Evolutionary conservation across 2,329 filamentous ascomycete species (phyloP).

Genomic region (Trichothecium roseum): DNA sequence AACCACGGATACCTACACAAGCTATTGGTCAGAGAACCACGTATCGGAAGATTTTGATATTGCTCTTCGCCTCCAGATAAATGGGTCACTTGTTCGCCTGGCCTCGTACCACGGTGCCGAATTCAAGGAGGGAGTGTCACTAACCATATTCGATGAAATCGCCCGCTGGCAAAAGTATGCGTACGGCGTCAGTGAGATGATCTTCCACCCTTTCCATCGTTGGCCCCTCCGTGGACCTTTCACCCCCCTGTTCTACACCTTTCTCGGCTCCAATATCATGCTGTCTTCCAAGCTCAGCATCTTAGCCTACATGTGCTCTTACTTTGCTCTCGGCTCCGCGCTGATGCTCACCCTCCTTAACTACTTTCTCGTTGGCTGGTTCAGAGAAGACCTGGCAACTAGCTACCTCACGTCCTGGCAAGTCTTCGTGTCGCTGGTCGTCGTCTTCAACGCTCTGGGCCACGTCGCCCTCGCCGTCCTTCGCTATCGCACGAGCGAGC

Average conservation of each 20-base stretch:
- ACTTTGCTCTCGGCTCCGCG: slow-evolving; percentile 60
- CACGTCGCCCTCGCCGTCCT: slow-evolving; percentile 51
- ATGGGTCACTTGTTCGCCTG: slow-evolving; percentile 57
- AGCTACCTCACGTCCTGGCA: slow-evolving; percentile 60
- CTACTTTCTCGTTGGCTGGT: slow-evolving; percentile 64
- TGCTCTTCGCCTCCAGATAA: slow-evolving; percentile 58
- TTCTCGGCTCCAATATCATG: slow-evolving; percentile 50
- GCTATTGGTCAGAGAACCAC: slow-evolving; percentile 66
- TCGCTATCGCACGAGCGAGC: slow-evolving; percentile 50
- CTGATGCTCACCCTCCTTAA: slow-evolving; percentile 58
- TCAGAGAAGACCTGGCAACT: slow-evolving; percentile 54
- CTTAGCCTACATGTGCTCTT: slow-evolving; percentile 60
- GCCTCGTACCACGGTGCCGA: slow-evolving; percentile 58
- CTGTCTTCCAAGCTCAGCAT: slow-evolving; percentile 61
- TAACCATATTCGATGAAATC: slow-evolving; percentile 64
- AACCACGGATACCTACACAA: slow-evolving; percentile 48
- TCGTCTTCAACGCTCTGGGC: slow-evolving; percentile 54
- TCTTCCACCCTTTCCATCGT: slow-evolving; percentile 55
- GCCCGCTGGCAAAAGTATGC: slow-evolving; percentile 66
- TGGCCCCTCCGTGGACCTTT: slow-evolving; percentile 56
- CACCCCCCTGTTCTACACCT: slow-evolving; percentile 51
- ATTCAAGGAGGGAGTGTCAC: slow-evolving; percentile 64
- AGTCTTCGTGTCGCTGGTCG: slow-evolving; percentile 50
- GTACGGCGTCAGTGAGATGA: slow-evolving; percentile 60
- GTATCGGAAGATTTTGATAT: slow-evolving; percentile 76